A percentile compares a stretch with the other conserved stretches of the same genome.
phyloP scores from a whole-genome alignment of 2,329 filamentous ascomycete genomes.

The Catunica adiposa region DNA sequence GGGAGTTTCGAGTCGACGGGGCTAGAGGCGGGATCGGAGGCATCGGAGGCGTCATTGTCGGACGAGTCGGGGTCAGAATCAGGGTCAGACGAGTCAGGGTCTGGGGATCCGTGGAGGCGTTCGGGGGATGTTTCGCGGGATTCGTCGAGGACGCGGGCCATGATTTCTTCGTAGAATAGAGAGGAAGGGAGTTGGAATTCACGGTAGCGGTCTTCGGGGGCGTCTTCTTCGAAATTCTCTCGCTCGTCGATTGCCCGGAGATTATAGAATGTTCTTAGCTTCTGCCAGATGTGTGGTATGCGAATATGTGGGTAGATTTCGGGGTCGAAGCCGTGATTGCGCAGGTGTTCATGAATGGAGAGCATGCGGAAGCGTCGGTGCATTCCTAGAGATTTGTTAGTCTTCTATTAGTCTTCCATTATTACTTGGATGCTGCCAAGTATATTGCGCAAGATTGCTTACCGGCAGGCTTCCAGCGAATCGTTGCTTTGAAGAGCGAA shows the following conservation, averaged over 20 bases:
- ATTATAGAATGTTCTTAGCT: constrained; percentile 70
- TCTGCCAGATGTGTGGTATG: constrained; percentile 83
- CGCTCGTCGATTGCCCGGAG: constrained; percentile 73
- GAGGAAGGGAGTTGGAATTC: constrained; percentile 45
- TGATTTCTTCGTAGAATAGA: constrained; percentile 26
- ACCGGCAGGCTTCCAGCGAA: constrained; percentile 94
- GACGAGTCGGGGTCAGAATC: not conserved
- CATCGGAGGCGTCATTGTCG: not conserved
- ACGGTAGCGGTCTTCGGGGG: constrained; percentile 42
- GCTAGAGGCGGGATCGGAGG: too few species aligned
- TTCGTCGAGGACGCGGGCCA: constrained; percentile 21
- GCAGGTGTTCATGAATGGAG: constrained; percentile 62
- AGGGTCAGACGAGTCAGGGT: not conserved
- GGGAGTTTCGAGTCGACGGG: too few species aligned
- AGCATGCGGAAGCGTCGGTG: constrained; percentile 92
- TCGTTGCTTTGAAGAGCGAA: constrained; percentile 80
- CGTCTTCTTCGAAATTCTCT: constrained; percentile 48
- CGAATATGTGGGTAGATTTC: constrained; percentile 60
- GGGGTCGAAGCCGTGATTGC: constrained; percentile 63
- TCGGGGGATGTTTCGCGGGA: constrained; percentile 10
- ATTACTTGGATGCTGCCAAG: not conserved
- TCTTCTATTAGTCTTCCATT: not conserved
- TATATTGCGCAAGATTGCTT: constrained; percentile 10
- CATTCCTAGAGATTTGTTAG: constrained; percentile 43
- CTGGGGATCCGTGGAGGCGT: constrained; percentile 1